Base-by-base conservation (phyloP, 164 flowering plant species). In the Akebia trifoliata region DNA sequence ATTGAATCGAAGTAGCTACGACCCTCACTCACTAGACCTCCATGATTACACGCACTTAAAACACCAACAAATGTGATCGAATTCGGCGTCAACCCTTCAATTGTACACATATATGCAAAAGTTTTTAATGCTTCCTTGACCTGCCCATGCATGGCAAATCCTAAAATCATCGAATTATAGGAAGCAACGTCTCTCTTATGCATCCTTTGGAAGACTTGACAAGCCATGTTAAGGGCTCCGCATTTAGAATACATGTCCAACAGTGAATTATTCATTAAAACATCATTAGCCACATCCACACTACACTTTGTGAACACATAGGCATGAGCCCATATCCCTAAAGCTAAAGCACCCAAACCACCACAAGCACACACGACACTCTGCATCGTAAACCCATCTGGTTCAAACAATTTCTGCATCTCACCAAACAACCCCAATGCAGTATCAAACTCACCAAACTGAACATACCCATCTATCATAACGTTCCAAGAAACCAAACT, bases 251-350 rank as follows among this genome's bases (percentile, higher is more conserved):
- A 85, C 92, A 87, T 83, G 39, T 86, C 87, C 17, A 86, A 31
- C 66, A 89, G 56, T 3, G 74, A 76, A 68, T 77, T 75, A 32
- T 71, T 77, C 59, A 83, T 39, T 53, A 76, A 49, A 62, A 83
- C 78, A 69, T 77, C 87, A 22, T 18, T 37, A 39, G n/a, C 60
- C 2, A 65, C 59, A 34, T 39, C 66, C 10, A 3, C 31, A 20
- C 50, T 60, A 62, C 60, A 62, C 24, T 70, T 74, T 30, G 73
- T 77, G 59, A 81, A 50, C 31, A 80, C 39, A 70, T 76, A 89
- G 54, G 68, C 76, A 72, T 90, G 97, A 67, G 71, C 81, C 93
- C 93, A 90, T 73, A 81, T 75, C 30, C 97, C 97, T 57, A 77
- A 54, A 47, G 75, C 69, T 67, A 84, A 55, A 32, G 82, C 68